Conservation (phyloP, 768 basidiomycete genomes). For the Termitomyces sp. region DNA sequence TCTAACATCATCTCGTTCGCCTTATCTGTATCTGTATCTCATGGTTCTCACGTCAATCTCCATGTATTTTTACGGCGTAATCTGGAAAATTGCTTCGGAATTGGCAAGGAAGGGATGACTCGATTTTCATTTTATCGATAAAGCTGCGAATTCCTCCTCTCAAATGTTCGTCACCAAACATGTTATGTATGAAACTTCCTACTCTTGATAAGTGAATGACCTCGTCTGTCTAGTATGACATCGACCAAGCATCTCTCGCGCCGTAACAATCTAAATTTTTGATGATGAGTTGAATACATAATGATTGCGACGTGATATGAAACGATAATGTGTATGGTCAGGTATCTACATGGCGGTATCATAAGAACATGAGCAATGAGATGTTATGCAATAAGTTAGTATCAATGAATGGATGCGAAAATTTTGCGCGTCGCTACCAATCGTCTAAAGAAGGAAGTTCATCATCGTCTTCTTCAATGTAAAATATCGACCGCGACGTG, state of each 20-base stretch:
- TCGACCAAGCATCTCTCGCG: too few relatives aligned
- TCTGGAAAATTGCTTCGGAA: neutral
- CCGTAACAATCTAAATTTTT: too few relatives aligned
- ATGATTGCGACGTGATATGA: neutral
- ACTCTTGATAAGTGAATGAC: neutral
- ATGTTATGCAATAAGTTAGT: slow-evolving; percentile 6
- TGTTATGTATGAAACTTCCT: neutral
- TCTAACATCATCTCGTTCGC: neutral
- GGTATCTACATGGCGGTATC: neutral
- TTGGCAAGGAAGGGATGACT: neutral
- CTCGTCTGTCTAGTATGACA: neutral
- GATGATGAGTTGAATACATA: neutral
- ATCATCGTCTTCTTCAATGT: slow-evolving; percentile 31
- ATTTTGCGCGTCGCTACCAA: slow-evolving; percentile 25
- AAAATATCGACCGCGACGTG: slow-evolving; percentile 17
- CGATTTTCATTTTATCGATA: neutral
- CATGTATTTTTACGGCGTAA: neutral
- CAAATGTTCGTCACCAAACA: neutral
- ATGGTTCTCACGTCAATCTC: neutral
- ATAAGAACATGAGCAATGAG: neutral
- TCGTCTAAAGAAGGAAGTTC: slow-evolving; percentile 36
- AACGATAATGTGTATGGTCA: neutral
- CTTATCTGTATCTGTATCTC: neutral
- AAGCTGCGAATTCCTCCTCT: neutral
- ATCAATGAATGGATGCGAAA: neutral